Base-by-base conservation (phyloP, 2,329 filamentous ascomycete species). In the Diaporthe sp. region DNA sequence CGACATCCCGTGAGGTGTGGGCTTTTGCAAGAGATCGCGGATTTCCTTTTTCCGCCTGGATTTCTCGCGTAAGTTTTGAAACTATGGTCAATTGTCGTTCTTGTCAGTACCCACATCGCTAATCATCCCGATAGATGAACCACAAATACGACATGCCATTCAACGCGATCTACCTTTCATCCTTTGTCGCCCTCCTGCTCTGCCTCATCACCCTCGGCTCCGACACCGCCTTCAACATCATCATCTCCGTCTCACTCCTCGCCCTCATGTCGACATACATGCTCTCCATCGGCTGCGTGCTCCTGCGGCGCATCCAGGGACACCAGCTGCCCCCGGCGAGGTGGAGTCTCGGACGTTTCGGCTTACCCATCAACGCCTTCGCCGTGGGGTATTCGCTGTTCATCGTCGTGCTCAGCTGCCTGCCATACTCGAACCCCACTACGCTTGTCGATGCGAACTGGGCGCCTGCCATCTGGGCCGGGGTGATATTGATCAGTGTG, bases 281-380 rank as follows among this genome's bases (percentile, higher is more conserved):
- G 39, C 79, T 84, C 44, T 81, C 80, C 31, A 82, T 83, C 67
- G 81, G 82, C 58, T 82, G 82, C 61, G 77, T 81, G 13, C 77
- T 85, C 49, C 80, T 82, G 76, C 82, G 82, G 70, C 83, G 85
- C 6, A 68, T 86, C 47, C 79, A 78, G 1, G 77, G 80, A 22
- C 78, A 82, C 39, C 79, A 81, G 0, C 79, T 87, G 0, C 85
- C 84, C 0, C 81, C 79, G 0, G 80, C 81, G 12, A 80, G 82
- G 34, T 87, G 82, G 83, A 82, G 78, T 53, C 82, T 88, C 15
- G 84, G 85, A 0, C 78, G 78, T 10, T 82, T 80, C 57, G 85
- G 86, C 0, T 77, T 86, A 1, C 76, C 81, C 25, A 75, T 87
- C 72, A 87, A 88, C 72, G 80, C 83, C 20, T 51, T 78, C 5